Evolutionary conservation across 441 rosid genomes (phyloP).

Genomic region (Eruca vesicaria): DNA sequence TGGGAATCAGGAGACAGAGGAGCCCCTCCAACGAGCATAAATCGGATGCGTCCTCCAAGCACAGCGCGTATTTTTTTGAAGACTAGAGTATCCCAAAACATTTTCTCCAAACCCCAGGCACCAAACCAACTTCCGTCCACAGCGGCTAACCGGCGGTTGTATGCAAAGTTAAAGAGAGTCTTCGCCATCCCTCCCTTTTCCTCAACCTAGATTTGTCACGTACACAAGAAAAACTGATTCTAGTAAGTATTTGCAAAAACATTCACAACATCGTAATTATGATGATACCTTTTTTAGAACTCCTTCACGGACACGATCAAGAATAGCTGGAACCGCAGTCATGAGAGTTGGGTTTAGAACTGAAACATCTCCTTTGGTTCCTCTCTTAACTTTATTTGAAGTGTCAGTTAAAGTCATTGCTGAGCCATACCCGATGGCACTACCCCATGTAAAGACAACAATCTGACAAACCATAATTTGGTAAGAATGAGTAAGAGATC

Average conservation of each 20-base stretch:
- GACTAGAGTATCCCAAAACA: slow-evolving; percentile 69
- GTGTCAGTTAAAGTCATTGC: slow-evolving; percentile 84
- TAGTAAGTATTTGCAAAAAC: slow-evolving; percentile 2
- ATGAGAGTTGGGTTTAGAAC: slow-evolving; percentile 76
- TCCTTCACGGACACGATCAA: slow-evolving; percentile 87
- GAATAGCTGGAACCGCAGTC: slow-evolving; percentile 91
- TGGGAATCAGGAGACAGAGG: slow-evolving; percentile 88
- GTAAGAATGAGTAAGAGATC: slow-evolving; percentile 22
- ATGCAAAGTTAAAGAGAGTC: slow-evolving; percentile 68
- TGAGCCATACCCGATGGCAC: slow-evolving; percentile 89
- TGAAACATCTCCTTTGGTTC: slow-evolving; percentile 93
- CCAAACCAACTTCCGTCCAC: slow-evolving; percentile 97
- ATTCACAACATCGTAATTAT: not conserved
- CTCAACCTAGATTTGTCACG: slow-evolving; percentile 52
- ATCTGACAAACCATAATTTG: slow-evolving; percentile 49
- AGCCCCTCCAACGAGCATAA: slow-evolving; percentile 92
- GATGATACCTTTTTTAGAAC: slow-evolving; percentile 70
- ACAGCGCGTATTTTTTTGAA: slow-evolving; percentile 66
- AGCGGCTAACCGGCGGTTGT: slow-evolving; percentile 69
- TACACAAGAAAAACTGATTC: slow-evolving; percentile 5
- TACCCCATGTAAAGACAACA: slow-evolving; percentile 63
- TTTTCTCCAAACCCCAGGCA: slow-evolving; percentile 85
- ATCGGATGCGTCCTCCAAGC: slow-evolving; percentile 76
- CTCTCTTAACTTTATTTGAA: slow-evolving; percentile 79
- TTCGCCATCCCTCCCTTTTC: slow-evolving; percentile 74